phyloP scores from a whole-genome alignment of 495 filamentous ascomycete genomes.

The Acidomyces sp. region DNA sequence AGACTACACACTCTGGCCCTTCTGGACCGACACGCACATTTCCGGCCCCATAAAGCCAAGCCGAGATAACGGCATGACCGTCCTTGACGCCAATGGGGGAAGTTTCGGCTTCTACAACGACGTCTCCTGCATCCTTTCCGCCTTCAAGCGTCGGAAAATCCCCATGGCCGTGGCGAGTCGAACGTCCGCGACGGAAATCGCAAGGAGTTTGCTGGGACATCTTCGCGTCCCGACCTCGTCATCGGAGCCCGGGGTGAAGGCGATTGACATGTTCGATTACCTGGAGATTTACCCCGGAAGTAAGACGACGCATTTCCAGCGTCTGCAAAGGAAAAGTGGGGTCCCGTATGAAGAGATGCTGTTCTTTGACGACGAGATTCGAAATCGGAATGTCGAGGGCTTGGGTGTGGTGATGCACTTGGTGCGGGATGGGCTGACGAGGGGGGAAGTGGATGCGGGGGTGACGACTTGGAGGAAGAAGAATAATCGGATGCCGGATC shows the following conservation, averaged over 20 bases:
- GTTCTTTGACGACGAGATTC: conserved; percentile 88
- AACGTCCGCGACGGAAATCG: conserved; percentile 67
- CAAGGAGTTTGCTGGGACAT: conserved; percentile 62
- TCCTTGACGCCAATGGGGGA: conserved; percentile 51
- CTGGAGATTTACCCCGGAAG: conserved; percentile 80
- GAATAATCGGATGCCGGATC: conserved; percentile 23
- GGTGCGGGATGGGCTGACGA: conserved; percentile 68
- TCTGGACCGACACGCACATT: conserved; percentile 92
- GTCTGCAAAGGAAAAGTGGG: conserved; percentile 55
- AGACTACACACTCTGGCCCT: conserved; percentile 95
- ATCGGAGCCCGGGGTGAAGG: conserved; percentile 23
- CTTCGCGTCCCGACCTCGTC: conserved; percentile 47
- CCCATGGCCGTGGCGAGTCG: conserved; percentile 68
- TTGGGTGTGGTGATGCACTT: conserved; percentile 73
- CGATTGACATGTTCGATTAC: conserved; percentile 69
- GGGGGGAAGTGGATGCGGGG: conserved; percentile 64
- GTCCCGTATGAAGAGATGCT: conserved; percentile 71
- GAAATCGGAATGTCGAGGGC: conserved; percentile 69
- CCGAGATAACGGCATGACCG: conserved; percentile 21
- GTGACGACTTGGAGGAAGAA: conserved; percentile 70
- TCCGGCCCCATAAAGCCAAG: conserved; percentile 58
- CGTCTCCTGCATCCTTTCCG: conserved; percentile 57
- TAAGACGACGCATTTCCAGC: conserved; percentile 74
- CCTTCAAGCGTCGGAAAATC: conserved; percentile 43
- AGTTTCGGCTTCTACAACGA: conserved; percentile 70